Base-by-base conservation (phyloP, 2,329 filamentous ascomycete genomes). In the Calonectria naviculata region DNA sequence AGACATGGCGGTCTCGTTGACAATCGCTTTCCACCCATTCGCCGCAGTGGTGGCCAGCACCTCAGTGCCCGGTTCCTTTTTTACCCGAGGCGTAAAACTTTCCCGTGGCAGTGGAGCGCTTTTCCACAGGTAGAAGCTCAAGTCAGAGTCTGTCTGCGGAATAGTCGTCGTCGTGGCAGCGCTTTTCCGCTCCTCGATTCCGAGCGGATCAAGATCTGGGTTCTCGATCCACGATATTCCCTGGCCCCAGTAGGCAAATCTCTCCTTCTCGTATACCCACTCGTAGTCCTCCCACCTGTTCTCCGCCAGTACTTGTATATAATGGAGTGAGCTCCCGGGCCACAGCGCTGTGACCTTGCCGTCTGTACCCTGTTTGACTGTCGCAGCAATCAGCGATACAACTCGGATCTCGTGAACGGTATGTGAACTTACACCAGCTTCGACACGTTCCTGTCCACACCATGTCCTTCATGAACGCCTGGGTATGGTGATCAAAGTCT, bases 401-500 rank as follows among this genome's bases (percentile, higher is more conserved):
- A 10, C 3, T 41, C n/a, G 17, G 9, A 2, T 26, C 28, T 29
- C 19, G 8, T 12, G 34, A 44, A 15, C 5, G 12, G 42, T 62
- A 19, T 13, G 46, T 8, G 24, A 79, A 80, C 79, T 85, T 86
- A 75, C 84, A 86, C 84, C 84, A 86, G 26, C 81, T 84, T 28
- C 83, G 80, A 68, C 85, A 87, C 0, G 80, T 78, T 46, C 84
- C 84, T 10, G 83, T 78, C 82, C 84, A 87, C 1, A 87, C 85
- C 10, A 84, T 85, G 19, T 78, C 77, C 68, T 82, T 74, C 81
- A 87, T 85, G 71, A 84, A 84, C 0, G 75, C 61, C 70, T 87
- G 82, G 15, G 83, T 84, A 74, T 84, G 82, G 0, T 76, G 78
- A 65, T 85, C 81, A 75, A 89, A 89, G 65, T 89, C 87, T 1